Conservation (phyloP, 805 yeast genomes). For the Sugiyamaella boreocaroliniensis region DNA sequence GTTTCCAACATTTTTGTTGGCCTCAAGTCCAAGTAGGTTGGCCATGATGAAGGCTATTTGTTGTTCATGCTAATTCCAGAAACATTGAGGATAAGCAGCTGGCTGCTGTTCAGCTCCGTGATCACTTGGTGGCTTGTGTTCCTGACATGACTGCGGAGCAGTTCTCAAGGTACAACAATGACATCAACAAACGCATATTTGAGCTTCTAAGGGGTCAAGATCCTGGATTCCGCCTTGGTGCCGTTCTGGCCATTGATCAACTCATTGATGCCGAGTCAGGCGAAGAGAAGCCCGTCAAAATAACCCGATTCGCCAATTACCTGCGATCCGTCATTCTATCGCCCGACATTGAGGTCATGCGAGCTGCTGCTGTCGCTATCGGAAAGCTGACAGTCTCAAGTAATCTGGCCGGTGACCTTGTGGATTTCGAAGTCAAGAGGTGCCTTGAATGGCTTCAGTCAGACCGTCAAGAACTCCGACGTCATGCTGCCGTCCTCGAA, state of each 20-base stretch:
- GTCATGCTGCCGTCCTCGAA: slow-evolving; percentile 85
- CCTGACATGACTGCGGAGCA: slow-evolving; percentile 80
- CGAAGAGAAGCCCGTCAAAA: slow-evolving; percentile 76
- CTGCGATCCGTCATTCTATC: slow-evolving; percentile 73
- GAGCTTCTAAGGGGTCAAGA: slow-evolving; percentile 75
- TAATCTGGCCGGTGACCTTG: slow-evolving; percentile 82
- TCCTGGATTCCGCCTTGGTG: slow-evolving; percentile 71
- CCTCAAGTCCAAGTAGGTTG: slow-evolving; percentile 5
- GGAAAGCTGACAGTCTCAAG: slow-evolving; percentile 88
- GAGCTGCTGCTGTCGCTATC: slow-evolving; percentile 74
- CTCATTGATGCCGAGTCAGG: slow-evolving; percentile 79
- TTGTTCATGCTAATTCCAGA: not conserved
- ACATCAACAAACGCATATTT: slow-evolving; percentile 78
- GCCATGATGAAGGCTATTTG: not conserved
- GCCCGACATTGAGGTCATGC: slow-evolving; percentile 77
- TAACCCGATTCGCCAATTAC: slow-evolving; percentile 87
- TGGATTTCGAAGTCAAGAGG: slow-evolving; percentile 82
- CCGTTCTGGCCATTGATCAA: slow-evolving; percentile 83
- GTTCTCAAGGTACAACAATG: slow-evolving; percentile 72
- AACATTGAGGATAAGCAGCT: slow-evolving; percentile 24
- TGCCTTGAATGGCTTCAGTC: slow-evolving; percentile 87
- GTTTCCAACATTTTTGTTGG: slow-evolving; percentile 6
- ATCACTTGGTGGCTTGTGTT: slow-evolving; percentile 62
- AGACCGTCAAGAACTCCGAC: slow-evolving; percentile 74
- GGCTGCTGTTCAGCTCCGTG: slow-evolving; percentile 66